Conservation (phyloP, 1,139 yeast species). For the Suhomyces panamericanus region DNA sequence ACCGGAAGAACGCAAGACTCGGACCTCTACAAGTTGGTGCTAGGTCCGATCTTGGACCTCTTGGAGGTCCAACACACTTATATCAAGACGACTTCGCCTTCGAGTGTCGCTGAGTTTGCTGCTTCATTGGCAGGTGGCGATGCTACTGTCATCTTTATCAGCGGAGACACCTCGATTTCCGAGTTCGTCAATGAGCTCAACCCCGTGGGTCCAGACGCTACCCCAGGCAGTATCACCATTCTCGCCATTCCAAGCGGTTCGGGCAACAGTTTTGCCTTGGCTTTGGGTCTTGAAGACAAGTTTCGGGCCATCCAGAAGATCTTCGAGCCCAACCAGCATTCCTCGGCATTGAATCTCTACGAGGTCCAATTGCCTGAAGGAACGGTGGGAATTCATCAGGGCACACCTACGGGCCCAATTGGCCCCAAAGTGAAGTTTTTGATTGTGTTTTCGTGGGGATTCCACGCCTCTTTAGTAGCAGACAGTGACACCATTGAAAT, state of each 20-base stretch:
- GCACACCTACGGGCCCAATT: slow-evolving; percentile 18
- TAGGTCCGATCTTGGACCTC: slow-evolving; percentile 46
- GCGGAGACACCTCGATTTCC: slow-evolving; percentile 84
- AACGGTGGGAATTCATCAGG: slow-evolving; percentile 30
- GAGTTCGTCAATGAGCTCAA: slow-evolving; percentile 66
- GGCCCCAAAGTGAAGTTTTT: slow-evolving; percentile 43
- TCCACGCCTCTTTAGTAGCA: slow-evolving; percentile 84
- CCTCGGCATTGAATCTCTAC: slow-evolving; percentile 53
- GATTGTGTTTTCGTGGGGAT: slow-evolving; percentile 81
- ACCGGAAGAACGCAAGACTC: slow-evolving; percentile 42
- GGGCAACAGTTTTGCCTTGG: slow-evolving; percentile 76
- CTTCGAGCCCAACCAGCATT: slow-evolving; percentile 27
- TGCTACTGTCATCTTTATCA: slow-evolving; percentile 57
- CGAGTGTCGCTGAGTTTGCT: slow-evolving; percentile 39
- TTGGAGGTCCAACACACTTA: slow-evolving; percentile 40
- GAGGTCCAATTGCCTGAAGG: slow-evolving; percentile 54
- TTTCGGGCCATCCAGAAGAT: slow-evolving; percentile 44
- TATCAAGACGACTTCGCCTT: slow-evolving; percentile 36
- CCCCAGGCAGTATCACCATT: slow-evolving; percentile 28
- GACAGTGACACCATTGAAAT: slow-evolving; percentile 71
- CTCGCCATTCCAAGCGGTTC: slow-evolving; percentile 77
- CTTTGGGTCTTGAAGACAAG: slow-evolving; percentile 48
- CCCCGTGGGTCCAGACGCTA: slow-evolving; percentile 5
- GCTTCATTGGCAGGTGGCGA: slow-evolving; percentile 15
- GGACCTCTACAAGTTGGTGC: slow-evolving; percentile 42